Base-by-base conservation (phyloP, 108 stramenopile genomes). In the Seminavis robusta region DNA sequence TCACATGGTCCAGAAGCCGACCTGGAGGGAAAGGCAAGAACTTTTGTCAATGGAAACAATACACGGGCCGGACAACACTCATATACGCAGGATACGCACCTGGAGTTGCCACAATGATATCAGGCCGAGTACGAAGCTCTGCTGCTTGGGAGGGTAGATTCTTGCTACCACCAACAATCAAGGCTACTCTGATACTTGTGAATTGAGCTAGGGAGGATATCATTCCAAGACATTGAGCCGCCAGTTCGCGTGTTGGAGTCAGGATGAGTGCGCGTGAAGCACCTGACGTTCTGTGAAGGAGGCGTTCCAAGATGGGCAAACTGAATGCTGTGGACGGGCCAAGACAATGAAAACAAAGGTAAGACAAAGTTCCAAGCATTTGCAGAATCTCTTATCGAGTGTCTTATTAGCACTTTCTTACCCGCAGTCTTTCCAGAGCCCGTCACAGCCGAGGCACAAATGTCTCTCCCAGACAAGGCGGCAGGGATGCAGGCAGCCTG, bases 161-260 rank as follows among this genome's bases (percentile, higher is more conserved):
- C 72, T 97, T 97, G 36, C 84, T 76, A 7, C 99, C 99, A 25
- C 99, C 97, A 13, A 97, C 95, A 49, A 98, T 79, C 38, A 95
- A 66, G 4, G 84, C 61, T 17, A 77, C 70, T 30, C 76, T 46
- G 8, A 96, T 69, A 42, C 95, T 94, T 13, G 94, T 95, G 64
- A 88, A 93, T 58, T 94, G 88, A 0, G 86, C 75, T 31, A 98
- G 82, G 13, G 85, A 79, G 37, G 61, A 67, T 60, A 90, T 68
- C 94, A 99, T 96, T 39, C 74, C 79, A 28, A 92, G 63, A 43
- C 92, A 94, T 77, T 98, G 97, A 10, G 94, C 93, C 8, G 96
- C 97, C 27, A 99, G 68, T 59, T 99, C 96, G 30, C 98, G 76
- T 10, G 98, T 99, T 6, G 98, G 98, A 7, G 92, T 79, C 7